Evolutionary conservation across 129 eudicot species (phyloP).

Genomic region (Kitagawia praeruptora): DNA sequence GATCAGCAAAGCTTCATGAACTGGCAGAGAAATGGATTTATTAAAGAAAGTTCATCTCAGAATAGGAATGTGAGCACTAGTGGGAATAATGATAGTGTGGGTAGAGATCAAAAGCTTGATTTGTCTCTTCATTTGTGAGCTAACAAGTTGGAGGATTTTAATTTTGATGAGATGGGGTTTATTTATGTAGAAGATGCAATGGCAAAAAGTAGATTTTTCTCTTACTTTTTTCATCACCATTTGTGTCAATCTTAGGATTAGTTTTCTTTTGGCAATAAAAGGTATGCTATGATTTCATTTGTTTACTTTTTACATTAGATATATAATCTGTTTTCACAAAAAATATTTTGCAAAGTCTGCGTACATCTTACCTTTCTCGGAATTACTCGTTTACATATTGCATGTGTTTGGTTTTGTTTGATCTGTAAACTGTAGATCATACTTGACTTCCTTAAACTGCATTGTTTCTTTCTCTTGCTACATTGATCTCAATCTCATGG

Average conservation of each 20-base stretch:
- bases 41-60: background rate
- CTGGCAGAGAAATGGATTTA: constrained; percentile 30
- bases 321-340: background rate
- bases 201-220: constrained; percentile 21
- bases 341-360: background rate
- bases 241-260: background rate
- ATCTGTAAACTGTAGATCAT: background rate
- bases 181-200: background rate
- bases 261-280: background rate
- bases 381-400: too few species aligned
- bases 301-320: background rate
- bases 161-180: constrained; percentile 1
- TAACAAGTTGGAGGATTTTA: background rate
- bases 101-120: constrained; percentile 45
- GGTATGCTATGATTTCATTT: background rate
- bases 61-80: background rate
- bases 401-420: too few species aligned
- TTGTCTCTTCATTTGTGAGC: constrained; percentile 52
- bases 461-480: background rate
- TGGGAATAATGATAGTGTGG: constrained; percentile 9
- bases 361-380: background rate
- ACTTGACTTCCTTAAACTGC: background rate
- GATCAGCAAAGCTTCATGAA: constrained; percentile 34
- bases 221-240: constrained; percentile 11
- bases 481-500: too few species aligned